phyloP scores from a whole-genome alignment of 306 rosid species.

The Sophora flavescens region DNA sequence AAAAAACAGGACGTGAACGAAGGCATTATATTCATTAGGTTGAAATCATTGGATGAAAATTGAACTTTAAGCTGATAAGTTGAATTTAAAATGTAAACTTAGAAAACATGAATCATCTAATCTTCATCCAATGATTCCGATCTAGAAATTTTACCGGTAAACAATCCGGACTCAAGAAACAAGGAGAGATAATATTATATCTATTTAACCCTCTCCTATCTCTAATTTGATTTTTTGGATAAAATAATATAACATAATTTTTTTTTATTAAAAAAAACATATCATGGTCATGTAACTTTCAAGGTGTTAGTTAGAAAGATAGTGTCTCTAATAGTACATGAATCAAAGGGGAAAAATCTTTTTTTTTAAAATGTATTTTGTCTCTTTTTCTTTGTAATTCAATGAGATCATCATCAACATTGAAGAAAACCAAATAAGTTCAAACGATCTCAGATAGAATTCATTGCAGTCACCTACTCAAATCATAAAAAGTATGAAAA shows the following conservation, averaged over 20 bases:
- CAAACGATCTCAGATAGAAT: not conserved
- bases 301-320: not conserved
- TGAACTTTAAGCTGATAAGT: too few species aligned
- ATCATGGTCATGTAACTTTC: not conserved
- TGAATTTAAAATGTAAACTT: too few species aligned
- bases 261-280: too few species aligned
- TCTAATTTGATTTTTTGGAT: not conserved
- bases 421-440: not conserved
- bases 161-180: too few species aligned
- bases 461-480: constrained; percentile 1
- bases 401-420: constrained; percentile 11
- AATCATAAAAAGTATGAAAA: not conserved
- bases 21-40: too few species aligned
- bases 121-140: too few species aligned
- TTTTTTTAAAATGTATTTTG: too few species aligned
- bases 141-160: too few species aligned
- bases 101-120: too few species aligned
- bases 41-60: too few species aligned
- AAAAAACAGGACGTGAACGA: not conserved
- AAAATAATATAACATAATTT: too few species aligned
- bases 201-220: not conserved
- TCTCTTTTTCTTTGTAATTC: not conserved
- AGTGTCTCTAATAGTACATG: not conserved
- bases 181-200: too few species aligned
- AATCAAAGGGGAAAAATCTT: not conserved